These are phyloP conservation scores for Carpinus viminea DNA, from an alignment of 306 rosid genomes.

Conservation along the genomic window DNA sequence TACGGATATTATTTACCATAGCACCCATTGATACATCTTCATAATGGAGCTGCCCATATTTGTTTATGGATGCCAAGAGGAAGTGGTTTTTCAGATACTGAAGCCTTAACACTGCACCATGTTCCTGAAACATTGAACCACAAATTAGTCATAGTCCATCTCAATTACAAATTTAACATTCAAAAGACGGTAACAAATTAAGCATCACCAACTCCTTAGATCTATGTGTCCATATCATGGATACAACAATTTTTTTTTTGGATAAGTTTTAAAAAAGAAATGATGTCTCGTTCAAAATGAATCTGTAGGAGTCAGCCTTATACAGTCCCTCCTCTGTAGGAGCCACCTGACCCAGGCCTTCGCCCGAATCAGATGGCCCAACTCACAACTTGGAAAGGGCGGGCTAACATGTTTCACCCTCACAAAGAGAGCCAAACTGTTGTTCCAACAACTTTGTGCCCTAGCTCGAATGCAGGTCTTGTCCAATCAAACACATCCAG, in stretches of 20 bases:
- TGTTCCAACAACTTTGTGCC: too few species aligned
- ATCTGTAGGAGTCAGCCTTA: too few species aligned
- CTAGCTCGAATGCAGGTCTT: neutral
- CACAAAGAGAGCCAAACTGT: too few species aligned
- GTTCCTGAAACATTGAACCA: conserved; percentile 58
- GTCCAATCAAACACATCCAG: neutral
- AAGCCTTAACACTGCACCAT: conserved; percentile 76
- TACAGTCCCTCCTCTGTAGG: too few species aligned
- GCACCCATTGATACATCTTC: conserved; percentile 77
- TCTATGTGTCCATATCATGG: too few species aligned
- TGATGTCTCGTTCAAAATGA: too few species aligned
- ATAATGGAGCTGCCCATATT: conserved; percentile 81
- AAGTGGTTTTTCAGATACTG: conserved; percentile 76
- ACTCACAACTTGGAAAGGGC: too few species aligned
- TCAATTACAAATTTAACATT: neutral
- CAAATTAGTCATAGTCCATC: conserved; percentile 24
- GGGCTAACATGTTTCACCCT: too few species aligned
- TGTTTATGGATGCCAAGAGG: conserved; percentile 78
- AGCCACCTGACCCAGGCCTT: too few species aligned
- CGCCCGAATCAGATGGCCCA: too few species aligned
- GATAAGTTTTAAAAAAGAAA: too few species aligned
- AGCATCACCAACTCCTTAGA: neutral
- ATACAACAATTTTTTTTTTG: too few species aligned
- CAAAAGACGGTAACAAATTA: neutral
- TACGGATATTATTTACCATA: conserved; percentile 58